These are phyloP conservation scores for Quambalaria eucalypti DNA, from an alignment of 1,284 basidiomycete species.

Conservation along the genomic window DNA sequence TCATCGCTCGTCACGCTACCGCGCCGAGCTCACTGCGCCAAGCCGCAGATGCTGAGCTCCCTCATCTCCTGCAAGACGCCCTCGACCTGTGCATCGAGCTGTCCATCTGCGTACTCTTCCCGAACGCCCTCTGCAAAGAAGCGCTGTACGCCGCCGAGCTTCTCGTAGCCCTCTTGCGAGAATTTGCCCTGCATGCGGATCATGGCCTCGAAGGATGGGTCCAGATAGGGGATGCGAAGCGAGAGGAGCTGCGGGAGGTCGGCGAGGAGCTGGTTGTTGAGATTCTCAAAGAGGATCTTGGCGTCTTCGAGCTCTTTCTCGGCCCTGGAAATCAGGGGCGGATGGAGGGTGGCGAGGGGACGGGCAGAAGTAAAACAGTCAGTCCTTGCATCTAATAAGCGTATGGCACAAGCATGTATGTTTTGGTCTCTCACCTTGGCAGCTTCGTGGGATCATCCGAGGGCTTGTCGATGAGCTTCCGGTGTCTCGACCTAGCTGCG, in stretches of 20 bases:
- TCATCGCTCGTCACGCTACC: too few species aligned
- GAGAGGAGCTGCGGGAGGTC: slow-evolving; percentile 90
- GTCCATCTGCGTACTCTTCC: slow-evolving; percentile 84
- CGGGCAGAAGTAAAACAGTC: neutral
- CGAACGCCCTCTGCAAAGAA: slow-evolving; percentile 50
- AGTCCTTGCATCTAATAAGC: neutral
- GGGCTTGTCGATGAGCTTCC: slow-evolving; percentile 86
- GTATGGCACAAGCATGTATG: neutral
- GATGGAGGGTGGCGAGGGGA: neutral
- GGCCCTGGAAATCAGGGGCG: slow-evolving; percentile 53
- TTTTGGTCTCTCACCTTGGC: too few species aligned
- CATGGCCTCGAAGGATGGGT: slow-evolving; percentile 98
- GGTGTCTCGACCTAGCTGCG: slow-evolving; percentile 61
- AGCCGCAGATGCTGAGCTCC: slow-evolving; percentile 68
- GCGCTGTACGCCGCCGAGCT: slow-evolving; percentile 88
- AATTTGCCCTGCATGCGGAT: slow-evolving; percentile 88
- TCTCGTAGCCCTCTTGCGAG: slow-evolving; percentile 95
- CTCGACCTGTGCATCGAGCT: slow-evolving; percentile 78
- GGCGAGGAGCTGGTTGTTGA: slow-evolving; percentile 81
- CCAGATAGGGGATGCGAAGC: slow-evolving; percentile 90
- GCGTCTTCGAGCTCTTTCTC: slow-evolving; percentile 91
- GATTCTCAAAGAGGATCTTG: slow-evolving; percentile 80
- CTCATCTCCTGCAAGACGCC: slow-evolving; percentile 90
- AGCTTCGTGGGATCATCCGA: slow-evolving; percentile 85
- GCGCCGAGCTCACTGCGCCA: slow-evolving; percentile 29